Conservation (phyloP, 2,329 filamentous ascomycete genomes). For the Chaetomiaceae sp. region DNA sequence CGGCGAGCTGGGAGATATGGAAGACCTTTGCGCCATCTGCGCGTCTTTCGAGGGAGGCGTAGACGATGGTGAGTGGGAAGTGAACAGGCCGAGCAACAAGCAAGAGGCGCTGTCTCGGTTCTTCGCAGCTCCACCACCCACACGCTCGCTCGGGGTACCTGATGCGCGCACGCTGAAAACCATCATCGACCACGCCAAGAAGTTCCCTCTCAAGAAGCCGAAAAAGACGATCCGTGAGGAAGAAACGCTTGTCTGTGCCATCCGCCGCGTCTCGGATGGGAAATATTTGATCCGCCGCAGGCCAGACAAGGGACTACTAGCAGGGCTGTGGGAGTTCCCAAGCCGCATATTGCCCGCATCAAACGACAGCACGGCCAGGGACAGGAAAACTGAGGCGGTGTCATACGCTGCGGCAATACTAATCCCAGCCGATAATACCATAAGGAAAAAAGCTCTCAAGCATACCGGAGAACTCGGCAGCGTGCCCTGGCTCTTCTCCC, state of each 20-base stretch:
- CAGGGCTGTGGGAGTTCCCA: conserved; percentile 54
- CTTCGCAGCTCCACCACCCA: conserved; percentile 18
- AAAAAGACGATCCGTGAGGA: conserved; percentile 52
- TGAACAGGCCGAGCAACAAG: not conserved
- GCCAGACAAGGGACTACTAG: conserved; percentile 51
- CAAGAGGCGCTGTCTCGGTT: conserved; percentile 33
- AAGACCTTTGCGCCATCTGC: conserved; percentile 49
- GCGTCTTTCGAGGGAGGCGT: conserved; percentile 40
- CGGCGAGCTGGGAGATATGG: conserved; percentile 41
- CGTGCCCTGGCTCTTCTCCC: conserved; percentile 55
- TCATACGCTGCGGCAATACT: conserved; percentile 33
- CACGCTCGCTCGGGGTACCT: not conserved
- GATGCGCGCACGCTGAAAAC: conserved; percentile 31
- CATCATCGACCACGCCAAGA: conserved; percentile 43
- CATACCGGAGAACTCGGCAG: conserved; percentile 44
- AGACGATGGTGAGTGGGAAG: conserved; percentile 20
- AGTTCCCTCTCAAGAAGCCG: conserved; percentile 47
- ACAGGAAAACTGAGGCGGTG: conserved; percentile 36
- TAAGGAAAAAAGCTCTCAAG: too few species aligned
- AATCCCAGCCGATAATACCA: too few species aligned
- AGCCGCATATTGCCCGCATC: conserved; percentile 37
- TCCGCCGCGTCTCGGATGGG: conserved; percentile 39
- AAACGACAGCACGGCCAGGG: conserved; percentile 28
- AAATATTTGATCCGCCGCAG: conserved; percentile 47
- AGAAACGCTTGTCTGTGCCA: conserved; percentile 50